Evolutionary conservation across 352 stramenopile genomes (phyloP), one percentile per base, ranked within the genome.

Genomic region (Globisporangium canariense): DNA sequence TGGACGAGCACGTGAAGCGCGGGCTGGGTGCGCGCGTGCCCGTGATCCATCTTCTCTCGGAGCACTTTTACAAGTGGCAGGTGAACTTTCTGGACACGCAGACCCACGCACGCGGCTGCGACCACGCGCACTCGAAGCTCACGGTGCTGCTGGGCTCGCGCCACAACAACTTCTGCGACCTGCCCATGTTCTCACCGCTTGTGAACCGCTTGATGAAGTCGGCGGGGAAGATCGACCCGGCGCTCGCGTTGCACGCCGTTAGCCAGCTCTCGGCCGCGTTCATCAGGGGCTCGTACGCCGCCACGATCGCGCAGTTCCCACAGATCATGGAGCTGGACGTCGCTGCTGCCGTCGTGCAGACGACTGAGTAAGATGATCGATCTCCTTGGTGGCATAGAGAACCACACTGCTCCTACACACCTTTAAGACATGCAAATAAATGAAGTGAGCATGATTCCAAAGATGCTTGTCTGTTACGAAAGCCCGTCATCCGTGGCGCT

Each of bases 101-200:
- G 57, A 64, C 67, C 41, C 76, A 87, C 54, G 67, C 60, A 1
- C 45, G 58, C 28, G 77, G 75, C 25, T 81, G 68, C 57, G 77
- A 70, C 13, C 73, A 89, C 41, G 51, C 43, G 1, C 20, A 75
- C 2, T 76, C 74, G 11, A 66, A 64, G 36, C 67, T 88, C 36
- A 76, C 75, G 32, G 77, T 77, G 43, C 57, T 89, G 57, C 67
- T 67, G 0, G 71, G 67, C 46, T 73, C 77, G 16, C 67, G 75
- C 10, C 82, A 91, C 80, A 89, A 88, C 73, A 88, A 91, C 62
- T 91, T 91, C 38, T 88, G 76, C 32, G 82, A 91, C 41, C 66
- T 91, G 30, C 71, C 79, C 2, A 53, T 89, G 30, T 91, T 91
- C 60, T 88, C 82, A 38, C 82, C 79, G 22, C 56, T 71, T 9